Evolutionary conservation across 2,329 filamentous ascomycete genomes (phyloP).

Genomic region (Paecilomyces sp.): DNA sequence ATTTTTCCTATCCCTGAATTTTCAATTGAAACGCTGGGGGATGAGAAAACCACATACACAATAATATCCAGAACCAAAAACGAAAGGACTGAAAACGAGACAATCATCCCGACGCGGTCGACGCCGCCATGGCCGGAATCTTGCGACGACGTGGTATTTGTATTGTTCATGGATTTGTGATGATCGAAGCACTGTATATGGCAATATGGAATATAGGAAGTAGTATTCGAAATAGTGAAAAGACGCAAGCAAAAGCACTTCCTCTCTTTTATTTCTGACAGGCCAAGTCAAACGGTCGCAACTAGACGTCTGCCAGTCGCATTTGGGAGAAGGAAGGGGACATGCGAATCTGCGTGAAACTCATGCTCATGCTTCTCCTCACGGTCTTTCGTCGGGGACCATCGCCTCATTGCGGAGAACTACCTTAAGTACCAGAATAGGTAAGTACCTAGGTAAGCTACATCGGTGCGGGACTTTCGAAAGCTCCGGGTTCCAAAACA

Average conservation of each 20-base stretch:
- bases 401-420: not conserved
- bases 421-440: not conserved
- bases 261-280: not conserved
- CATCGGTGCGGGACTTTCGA: not conserved
- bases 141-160: not conserved
- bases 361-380: not conserved
- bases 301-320: not conserved
- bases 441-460: not conserved
- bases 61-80: not conserved
- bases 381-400: not conserved
- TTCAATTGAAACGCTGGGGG: not conserved
- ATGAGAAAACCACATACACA: not conserved
- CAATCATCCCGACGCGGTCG: not conserved
- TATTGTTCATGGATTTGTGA: not conserved
- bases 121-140: not conserved
- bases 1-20: not conserved
- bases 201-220: too few relatives aligned
- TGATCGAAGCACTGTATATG: too few relatives aligned
- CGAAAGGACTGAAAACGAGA: not conserved
- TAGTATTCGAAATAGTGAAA: not conserved
- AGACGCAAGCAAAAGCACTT: not conserved
- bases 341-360: not conserved
- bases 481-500: not conserved
- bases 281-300: not conserved
- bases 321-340: not conserved